Conservation (phyloP, 257 asterid species). For the Solanum bulbocastanum region DNA sequence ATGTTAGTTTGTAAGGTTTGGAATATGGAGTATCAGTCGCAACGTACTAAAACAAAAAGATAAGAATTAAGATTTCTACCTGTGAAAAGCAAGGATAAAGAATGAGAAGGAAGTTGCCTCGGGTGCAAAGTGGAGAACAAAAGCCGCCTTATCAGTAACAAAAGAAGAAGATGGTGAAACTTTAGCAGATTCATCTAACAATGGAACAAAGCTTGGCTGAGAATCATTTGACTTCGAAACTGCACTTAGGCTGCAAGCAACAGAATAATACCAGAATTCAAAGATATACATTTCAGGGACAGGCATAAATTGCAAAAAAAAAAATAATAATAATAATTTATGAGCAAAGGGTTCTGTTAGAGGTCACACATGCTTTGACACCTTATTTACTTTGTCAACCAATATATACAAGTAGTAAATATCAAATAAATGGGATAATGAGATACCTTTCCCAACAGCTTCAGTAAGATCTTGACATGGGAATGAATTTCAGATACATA, state of each 20-base stretch:
- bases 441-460: background rate
- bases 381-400: background rate
- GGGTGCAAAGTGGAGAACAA: background rate
- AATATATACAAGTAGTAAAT: background rate
- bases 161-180: background rate
- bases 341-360: background rate
- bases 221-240: background rate
- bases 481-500: background rate
- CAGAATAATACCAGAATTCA: background rate
- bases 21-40: background rate
- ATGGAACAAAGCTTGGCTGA: background rate
- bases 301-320: background rate
- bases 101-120: background rate
- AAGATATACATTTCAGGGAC: background rate
- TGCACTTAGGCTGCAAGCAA: background rate
- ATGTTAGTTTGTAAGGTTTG: background rate
- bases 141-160: background rate
- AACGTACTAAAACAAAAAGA: background rate
- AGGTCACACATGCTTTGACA: background rate
- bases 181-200: background rate
- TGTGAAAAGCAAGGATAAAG: background rate
- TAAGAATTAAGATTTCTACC: background rate
- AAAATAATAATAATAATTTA: accelerated
- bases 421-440: background rate
- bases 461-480: background rate